A percentile compares a stretch with the other conserved stretches of the same genome.
Evolutionary conservation across 441 rosid species (phyloP).

Genomic region (Manihot esculenta): DNA sequence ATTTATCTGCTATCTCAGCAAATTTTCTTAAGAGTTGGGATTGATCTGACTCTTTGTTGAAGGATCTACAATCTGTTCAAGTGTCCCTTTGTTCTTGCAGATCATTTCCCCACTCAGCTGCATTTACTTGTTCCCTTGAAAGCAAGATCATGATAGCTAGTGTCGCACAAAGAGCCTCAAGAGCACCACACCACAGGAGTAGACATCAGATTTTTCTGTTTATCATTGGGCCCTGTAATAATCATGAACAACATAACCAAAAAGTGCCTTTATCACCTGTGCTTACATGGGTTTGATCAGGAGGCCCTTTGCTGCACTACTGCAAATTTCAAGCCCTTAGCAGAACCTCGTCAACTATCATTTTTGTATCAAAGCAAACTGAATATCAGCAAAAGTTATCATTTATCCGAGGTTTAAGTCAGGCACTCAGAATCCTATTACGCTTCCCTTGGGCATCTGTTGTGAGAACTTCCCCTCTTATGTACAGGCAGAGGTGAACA

Average conservation of each 20-base stretch:
- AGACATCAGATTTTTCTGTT: conserved; percentile 48
- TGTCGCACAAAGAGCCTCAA: conserved; percentile 48
- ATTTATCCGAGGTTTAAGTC: conserved; percentile 37
- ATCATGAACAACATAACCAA: conserved; percentile 54
- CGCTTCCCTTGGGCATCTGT: conserved; percentile 24
- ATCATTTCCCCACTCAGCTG: conserved; percentile 52
- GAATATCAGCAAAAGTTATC: conserved; percentile 36
- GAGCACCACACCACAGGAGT: conserved; percentile 49
- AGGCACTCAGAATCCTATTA: conserved; percentile 26
- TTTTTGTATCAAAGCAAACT: conserved; percentile 31
- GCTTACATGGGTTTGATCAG: conserved; percentile 42
- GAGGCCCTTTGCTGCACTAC: conserved; percentile 47
- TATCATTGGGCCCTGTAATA: conserved; percentile 37
- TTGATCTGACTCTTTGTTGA: conserved; percentile 32
- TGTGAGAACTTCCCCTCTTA: conserved; percentile 33
- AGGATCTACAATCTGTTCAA: conserved; percentile 48
- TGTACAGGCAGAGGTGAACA: conserved; percentile 27
- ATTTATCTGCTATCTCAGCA: conserved; percentile 40
- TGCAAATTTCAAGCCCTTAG: conserved; percentile 61
- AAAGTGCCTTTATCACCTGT: conserved; percentile 43
- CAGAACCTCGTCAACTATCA: conserved; percentile 40
- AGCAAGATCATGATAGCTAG: conserved; percentile 32
- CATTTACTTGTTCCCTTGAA: conserved; percentile 41
- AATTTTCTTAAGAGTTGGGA: conserved; percentile 45
- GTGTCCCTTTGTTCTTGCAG: conserved; percentile 30